Conservation (phyloP, 2,329 filamentous ascomycete genomes). For the Fusarium scirpi region DNA sequence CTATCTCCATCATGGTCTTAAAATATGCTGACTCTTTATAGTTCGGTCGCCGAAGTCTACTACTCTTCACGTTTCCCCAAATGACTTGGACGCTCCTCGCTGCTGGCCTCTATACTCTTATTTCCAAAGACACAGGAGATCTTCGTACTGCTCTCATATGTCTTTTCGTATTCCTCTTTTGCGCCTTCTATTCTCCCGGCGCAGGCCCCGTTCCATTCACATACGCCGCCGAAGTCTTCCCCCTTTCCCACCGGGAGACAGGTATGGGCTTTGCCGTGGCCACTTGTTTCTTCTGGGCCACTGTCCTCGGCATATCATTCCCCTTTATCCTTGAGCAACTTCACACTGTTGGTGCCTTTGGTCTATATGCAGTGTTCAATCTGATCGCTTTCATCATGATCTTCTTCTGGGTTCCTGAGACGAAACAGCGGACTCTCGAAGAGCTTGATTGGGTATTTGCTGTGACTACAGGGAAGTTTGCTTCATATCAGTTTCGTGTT, state of each 20-base stretch:
- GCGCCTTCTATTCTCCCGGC: slow-evolving; percentile 57
- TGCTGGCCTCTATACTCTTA: slow-evolving; percentile 60
- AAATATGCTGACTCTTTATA: not conserved
- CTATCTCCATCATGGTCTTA: fast-evolving
- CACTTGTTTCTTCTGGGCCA: slow-evolving; percentile 49
- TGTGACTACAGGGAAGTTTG: slow-evolving; percentile 50
- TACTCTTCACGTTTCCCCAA: slow-evolving; percentile 50
- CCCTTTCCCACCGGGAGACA: slow-evolving; percentile 63
- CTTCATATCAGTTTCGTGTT: slow-evolving; percentile 50
- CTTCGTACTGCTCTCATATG: slow-evolving; percentile 60
- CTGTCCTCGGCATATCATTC: slow-evolving; percentile 54
- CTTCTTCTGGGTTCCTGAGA: slow-evolving; percentile 70
- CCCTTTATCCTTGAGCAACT: slow-evolving; percentile 59
- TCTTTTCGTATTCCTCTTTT: slow-evolving; percentile 65
- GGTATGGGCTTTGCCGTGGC: slow-evolving; percentile 50
- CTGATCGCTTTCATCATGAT: slow-evolving; percentile 71
- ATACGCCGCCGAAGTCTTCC: slow-evolving; percentile 68
- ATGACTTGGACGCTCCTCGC: slow-evolving; percentile 50
- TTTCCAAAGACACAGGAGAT: slow-evolving; percentile 51
- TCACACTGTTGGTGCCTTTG: slow-evolving; percentile 61
- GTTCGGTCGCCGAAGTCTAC: slow-evolving; percentile 61
- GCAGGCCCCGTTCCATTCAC: slow-evolving; percentile 51
- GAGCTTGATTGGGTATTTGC: slow-evolving; percentile 57
- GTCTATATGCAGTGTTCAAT: slow-evolving; percentile 72
- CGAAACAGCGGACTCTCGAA: slow-evolving; percentile 59